A percentile compares a stretch with the other conserved stretches of the same genome.
These are phyloP conservation scores for Withania somnifera DNA, from an alignment of 305 asterid species.

Conservation along the genomic window DNA sequence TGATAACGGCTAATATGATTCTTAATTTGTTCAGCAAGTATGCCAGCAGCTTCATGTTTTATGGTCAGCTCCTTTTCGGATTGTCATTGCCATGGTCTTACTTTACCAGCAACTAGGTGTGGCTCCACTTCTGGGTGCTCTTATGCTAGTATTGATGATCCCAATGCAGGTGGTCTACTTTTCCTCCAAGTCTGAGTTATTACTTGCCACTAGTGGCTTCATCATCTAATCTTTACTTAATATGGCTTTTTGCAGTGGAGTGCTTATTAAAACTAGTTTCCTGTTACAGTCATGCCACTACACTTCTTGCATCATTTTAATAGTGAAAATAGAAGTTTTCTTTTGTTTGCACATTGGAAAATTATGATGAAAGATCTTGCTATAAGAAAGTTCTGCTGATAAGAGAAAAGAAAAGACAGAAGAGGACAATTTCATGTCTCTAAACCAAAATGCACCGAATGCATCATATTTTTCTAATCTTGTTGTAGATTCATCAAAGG, in stretches of 20 bases:
- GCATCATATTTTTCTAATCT: not conserved
- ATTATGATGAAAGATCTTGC: not conserved
- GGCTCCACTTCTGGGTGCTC: constrained; percentile 83
- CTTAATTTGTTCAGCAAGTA: constrained; percentile 46
- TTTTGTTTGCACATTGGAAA: not conserved
- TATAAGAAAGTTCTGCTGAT: too few species aligned
- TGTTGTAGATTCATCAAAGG: not conserved
- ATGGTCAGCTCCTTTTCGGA: constrained; percentile 98
- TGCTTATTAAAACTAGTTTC: not conserved
- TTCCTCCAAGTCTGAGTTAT: not conserved
- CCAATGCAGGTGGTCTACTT: constrained; percentile 62
- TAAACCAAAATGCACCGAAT: not conserved
- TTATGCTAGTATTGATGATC: constrained; percentile 64
- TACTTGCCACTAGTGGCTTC: not conserved
- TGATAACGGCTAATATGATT: not conserved
- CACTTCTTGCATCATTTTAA: not conserved
- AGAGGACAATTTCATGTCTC: not conserved
- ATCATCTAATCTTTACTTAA: not conserved
- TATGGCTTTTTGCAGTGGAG: not conserved
- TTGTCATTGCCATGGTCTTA: constrained; percentile 60
- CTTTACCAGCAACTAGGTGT: constrained; percentile 87
- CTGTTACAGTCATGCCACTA: not conserved
- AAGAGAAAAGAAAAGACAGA: not conserved
- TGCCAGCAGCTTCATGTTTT: constrained; percentile 84
- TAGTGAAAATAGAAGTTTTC: not conserved